Conservation (phyloP, 495 filamentous ascomycete genomes). For the Rhypophila decipiens region DNA sequence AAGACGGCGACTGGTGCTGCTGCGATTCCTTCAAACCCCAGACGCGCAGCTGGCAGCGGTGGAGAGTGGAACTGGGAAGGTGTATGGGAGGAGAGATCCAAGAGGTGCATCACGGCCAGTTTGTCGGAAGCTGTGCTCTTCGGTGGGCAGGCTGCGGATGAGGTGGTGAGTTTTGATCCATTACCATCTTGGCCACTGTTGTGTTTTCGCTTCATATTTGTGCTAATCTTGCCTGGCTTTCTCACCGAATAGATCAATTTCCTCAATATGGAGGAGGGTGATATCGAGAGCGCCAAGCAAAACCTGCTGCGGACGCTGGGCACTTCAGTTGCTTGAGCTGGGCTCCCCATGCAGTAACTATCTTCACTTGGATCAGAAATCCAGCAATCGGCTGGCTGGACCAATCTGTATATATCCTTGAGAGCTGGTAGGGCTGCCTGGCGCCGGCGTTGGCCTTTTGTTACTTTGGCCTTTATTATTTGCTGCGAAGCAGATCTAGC, state of each 20-base stretch:
- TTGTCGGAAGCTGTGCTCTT: slow-evolving; percentile 70
- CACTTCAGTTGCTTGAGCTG: slow-evolving; percentile 3
- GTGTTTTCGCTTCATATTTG: too few relatives aligned
- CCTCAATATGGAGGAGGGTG: slow-evolving; percentile 55
- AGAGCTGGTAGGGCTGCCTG: too few relatives aligned
- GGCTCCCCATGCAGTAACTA: too few relatives aligned
- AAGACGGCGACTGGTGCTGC: slow-evolving; percentile 13
- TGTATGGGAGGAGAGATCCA: slow-evolving; percentile 82
- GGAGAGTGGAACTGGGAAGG: slow-evolving; percentile 96
- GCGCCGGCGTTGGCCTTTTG: too few relatives aligned
- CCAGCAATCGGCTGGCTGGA: too few relatives aligned
- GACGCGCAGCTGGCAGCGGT: slow-evolving; percentile 39
- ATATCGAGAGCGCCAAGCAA: slow-evolving; percentile 52
- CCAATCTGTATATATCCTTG: too few relatives aligned
- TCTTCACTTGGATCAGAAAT: too few relatives aligned
- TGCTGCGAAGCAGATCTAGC: too few relatives aligned
- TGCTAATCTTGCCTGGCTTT: too few relatives aligned
- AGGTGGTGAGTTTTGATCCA: slow-evolving; percentile 58
- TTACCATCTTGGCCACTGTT: too few relatives aligned
- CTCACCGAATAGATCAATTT: slow-evolving; percentile 56
- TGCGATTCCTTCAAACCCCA: slow-evolving; percentile 21
- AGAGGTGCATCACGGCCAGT: slow-evolving; percentile 67
- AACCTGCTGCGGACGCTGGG: slow-evolving; percentile 51
- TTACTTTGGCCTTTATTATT: too few relatives aligned
- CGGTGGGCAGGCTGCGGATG: slow-evolving; percentile 58